Conservation (phyloP, 1,284 basidiomycete species). For the Austroboletus niveus region DNA sequence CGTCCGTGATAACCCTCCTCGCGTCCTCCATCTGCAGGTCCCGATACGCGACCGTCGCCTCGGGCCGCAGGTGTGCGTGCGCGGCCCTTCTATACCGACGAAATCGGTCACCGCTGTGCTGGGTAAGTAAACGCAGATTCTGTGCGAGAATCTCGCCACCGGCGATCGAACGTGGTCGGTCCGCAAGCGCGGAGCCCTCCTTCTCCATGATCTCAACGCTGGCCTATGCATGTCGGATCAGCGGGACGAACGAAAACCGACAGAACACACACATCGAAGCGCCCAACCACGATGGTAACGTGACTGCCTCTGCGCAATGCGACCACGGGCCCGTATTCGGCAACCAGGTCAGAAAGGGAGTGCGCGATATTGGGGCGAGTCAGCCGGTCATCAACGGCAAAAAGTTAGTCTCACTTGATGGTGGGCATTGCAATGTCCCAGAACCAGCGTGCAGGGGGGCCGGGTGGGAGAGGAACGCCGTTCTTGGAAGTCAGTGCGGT, state of each 20-base stretch:
- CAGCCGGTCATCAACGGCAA: too few species aligned
- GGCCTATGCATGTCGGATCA: conserved; percentile 13
- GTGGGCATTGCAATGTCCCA: conserved; percentile 24
- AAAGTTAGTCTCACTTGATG: conserved; percentile 13
- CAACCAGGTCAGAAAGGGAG: conserved; percentile 24
- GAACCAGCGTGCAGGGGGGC: conserved; percentile 26
- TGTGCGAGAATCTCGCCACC: conserved; percentile 27
- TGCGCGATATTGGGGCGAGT: conserved; percentile 10
- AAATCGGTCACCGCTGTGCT: conserved; percentile 23
- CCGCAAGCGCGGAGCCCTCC: conserved; percentile 28
- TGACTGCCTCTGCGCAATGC: conserved; percentile 27
- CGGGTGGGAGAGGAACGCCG: conserved; percentile 25
- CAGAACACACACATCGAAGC: conserved; percentile 30
- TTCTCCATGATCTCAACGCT: conserved; percentile 37
- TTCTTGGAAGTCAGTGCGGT: neutral
- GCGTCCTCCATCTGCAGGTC: conserved; percentile 37
- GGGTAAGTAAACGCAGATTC: conserved; percentile 22
- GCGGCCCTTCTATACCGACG: conserved; percentile 33
- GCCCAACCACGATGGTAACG: conserved; percentile 29
- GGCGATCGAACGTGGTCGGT: conserved; percentile 33
- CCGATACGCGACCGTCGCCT: conserved; percentile 31
- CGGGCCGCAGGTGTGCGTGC: conserved; percentile 40
- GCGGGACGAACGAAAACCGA: too few species aligned
- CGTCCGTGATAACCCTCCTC: conserved; percentile 37
- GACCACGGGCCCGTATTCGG: conserved; percentile 35